A percentile compares a stretch with the other conserved stretches of the same genome.
Evolutionary conservation across 352 stramenopile genomes (phyloP).

Genomic region (Phytophthora idaei): DNA sequence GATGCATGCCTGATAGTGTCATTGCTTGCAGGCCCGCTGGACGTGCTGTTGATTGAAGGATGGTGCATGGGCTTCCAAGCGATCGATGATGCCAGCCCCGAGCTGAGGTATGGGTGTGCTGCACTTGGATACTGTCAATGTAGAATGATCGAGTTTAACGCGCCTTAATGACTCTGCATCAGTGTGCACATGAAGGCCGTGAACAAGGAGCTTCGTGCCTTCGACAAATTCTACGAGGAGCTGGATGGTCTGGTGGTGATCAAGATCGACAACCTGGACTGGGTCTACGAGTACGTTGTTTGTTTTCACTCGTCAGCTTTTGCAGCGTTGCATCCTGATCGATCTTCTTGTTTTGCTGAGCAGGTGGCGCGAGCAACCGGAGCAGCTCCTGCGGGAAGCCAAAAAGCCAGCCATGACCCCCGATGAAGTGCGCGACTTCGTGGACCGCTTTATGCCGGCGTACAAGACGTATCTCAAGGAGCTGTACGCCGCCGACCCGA

Average conservation of each 20-base stretch:
- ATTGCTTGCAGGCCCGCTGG: slow-evolving; percentile 56
- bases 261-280: slow-evolving; percentile 72
- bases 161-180: neutral
- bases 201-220: slow-evolving; percentile 66
- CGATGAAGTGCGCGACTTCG: slow-evolving; percentile 81
- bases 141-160: neutral
- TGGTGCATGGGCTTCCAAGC: slow-evolving; percentile 88
- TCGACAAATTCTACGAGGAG: slow-evolving; percentile 69
- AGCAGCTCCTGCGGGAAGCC: slow-evolving; percentile 63
- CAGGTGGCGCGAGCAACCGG: slow-evolving; percentile 85
- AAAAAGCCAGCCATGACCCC: slow-evolving; percentile 67
- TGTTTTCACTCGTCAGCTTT: neutral
- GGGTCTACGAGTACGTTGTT: slow-evolving; percentile 80
- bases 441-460: slow-evolving; percentile 87
- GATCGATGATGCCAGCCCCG: slow-evolving; percentile 33
- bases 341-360: slow-evolving; percentile 4
- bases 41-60: slow-evolving; percentile 85
- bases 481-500: slow-evolving; percentile 57
- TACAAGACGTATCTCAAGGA: slow-evolving; percentile 73
- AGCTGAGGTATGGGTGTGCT: slow-evolving; percentile 39
- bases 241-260: slow-evolving; percentile 77
- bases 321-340: slow-evolving; percentile 6
- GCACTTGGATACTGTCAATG: neutral
- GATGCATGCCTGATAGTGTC: slow-evolving; percentile 12
- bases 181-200: slow-evolving; percentile 68